These are phyloP conservation scores for Taiozyma onychis DNA, from an alignment of 1,139 yeast species.

Conservation along the genomic window DNA sequence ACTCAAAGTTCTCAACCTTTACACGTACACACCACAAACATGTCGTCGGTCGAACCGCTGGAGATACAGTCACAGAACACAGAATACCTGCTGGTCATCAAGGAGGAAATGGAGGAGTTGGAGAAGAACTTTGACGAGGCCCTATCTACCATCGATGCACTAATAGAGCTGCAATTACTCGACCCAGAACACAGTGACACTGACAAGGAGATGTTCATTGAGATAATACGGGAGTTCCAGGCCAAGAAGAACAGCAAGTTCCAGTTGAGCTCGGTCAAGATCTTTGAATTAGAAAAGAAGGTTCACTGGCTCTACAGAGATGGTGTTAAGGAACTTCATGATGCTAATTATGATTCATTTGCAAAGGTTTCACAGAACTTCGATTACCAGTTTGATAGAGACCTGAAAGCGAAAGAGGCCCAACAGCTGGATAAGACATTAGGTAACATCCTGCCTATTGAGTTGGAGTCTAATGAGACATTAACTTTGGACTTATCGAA, in stretches of 20 bases:
- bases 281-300: slow-evolving; percentile 14
- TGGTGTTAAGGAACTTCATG: slow-evolving; percentile 5
- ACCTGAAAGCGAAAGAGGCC: slow-evolving; percentile 8
- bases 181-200: slow-evolving; percentile 9
- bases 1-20: too few relatives aligned
- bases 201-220: slow-evolving; percentile 3
- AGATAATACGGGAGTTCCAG: slow-evolving; percentile 1
- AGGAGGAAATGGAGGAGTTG: slow-evolving; percentile 12
- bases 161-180: slow-evolving; percentile 14
- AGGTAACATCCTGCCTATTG: slow-evolving; percentile 11
- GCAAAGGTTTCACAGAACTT: slow-evolving; percentile 12
- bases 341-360: slow-evolving; percentile 8
- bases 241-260: neutral
- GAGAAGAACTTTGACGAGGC: slow-evolving; percentile 10
- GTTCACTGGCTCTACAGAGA: slow-evolving; percentile 9
- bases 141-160: slow-evolving; percentile 4
- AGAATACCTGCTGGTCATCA: slow-evolving; percentile 3
- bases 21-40: neutral
- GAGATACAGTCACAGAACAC: slow-evolving; percentile 3
- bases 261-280: slow-evolving; percentile 2
- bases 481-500: slow-evolving; percentile 11
- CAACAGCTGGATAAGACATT: slow-evolving; percentile 10
- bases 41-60: slow-evolving; percentile 1
- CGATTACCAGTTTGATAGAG: slow-evolving; percentile 15
- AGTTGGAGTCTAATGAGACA: slow-evolving; percentile 8